These are phyloP conservation scores for Cytidiella melzeri DNA, from an alignment of 768 basidiomycete species.

Conservation along the genomic window DNA sequence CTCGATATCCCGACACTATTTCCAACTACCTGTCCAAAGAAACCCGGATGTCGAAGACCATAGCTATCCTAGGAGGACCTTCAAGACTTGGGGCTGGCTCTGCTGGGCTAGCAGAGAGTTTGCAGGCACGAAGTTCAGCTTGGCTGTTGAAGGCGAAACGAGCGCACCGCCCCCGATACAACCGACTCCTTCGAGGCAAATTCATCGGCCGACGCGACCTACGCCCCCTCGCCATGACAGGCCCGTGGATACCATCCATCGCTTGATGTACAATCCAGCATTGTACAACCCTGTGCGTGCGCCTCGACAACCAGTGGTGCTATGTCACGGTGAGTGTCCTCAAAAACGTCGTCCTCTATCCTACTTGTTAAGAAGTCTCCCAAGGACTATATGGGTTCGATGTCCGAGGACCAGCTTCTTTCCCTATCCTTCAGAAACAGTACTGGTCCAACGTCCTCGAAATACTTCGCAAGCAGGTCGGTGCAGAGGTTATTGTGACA, in stretches of 20 bases:
- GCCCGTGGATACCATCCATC: slow-evolving; percentile 50
- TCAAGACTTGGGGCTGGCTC: slow-evolving; percentile 7
- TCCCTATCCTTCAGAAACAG: slow-evolving; percentile 80
- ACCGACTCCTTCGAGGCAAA: neutral
- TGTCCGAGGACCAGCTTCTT: slow-evolving; percentile 74
- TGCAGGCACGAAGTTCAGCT: neutral
- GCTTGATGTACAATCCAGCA: slow-evolving; percentile 67
- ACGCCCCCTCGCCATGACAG: neutral
- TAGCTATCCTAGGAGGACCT: neutral
- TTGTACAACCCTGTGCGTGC: slow-evolving; percentile 72
- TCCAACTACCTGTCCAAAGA: slow-evolving; percentile 17
- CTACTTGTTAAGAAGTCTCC: slow-evolving; percentile 9
- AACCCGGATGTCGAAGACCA: slow-evolving; percentile 4
- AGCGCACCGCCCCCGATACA: neutral
- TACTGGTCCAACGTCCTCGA: slow-evolving; percentile 91
- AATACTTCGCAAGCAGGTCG: slow-evolving; percentile 72
- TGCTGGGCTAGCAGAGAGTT: slow-evolving; percentile 1
- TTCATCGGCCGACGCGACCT: neutral
- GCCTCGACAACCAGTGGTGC: slow-evolving; percentile 85
- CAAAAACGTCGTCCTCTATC: neutral
- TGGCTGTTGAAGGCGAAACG: neutral
- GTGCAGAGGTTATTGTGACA: slow-evolving; percentile 94
- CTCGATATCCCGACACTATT: slow-evolving; percentile 65
- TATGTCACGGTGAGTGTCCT: slow-evolving; percentile 82
- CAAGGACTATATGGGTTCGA: slow-evolving; percentile 97